Evolutionary conservation across 352 stramenopile species (phyloP).

Genomic region (Pythium oligandrum): DNA sequence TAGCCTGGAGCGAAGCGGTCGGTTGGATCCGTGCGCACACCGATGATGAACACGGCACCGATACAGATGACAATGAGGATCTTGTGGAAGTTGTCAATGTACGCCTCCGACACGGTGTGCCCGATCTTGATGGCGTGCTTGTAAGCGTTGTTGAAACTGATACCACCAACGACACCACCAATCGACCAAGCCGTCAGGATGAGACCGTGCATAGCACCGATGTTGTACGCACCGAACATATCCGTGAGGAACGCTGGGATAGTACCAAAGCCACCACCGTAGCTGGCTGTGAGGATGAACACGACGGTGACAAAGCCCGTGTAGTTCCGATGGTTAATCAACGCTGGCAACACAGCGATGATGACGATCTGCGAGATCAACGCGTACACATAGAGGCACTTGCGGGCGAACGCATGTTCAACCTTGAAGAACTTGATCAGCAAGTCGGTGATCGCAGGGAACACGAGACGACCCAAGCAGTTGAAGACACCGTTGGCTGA

Average conservation of each 20-base stretch:
- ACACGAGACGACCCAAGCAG: constrained; percentile 36
- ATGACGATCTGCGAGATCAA: constrained; percentile 56
- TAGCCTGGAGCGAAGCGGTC: constrained; percentile 67
- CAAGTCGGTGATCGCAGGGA: constrained; percentile 38
- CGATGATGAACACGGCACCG: constrained; percentile 48
- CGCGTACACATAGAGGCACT: constrained; percentile 57
- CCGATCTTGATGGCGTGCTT: constrained; percentile 24
- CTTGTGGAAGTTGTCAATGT: constrained; percentile 58
- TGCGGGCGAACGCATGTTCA: constrained; percentile 39
- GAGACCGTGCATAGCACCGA: constrained; percentile 69
- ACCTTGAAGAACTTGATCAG: constrained; percentile 35
- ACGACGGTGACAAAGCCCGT: constrained; percentile 45
- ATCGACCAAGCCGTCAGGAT: constrained; percentile 78
- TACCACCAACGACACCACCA: constrained; percentile 61
- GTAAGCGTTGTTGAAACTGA: constrained; percentile 66
- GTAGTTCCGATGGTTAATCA: constrained; percentile 58
- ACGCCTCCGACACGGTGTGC: constrained; percentile 39
- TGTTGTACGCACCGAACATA: constrained; percentile 84
- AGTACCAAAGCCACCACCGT: constrained; percentile 68
- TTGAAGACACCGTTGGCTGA: constrained; percentile 53
- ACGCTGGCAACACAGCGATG: constrained; percentile 47
- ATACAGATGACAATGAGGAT: constrained; percentile 59
- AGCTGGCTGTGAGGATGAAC: constrained; percentile 66
- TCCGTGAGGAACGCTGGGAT: constrained; percentile 74
- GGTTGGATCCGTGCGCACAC: constrained; percentile 56